Evolutionary conservation across 2,329 filamentous ascomycete species (phyloP).

Genomic region (Xylogone sp.): DNA sequence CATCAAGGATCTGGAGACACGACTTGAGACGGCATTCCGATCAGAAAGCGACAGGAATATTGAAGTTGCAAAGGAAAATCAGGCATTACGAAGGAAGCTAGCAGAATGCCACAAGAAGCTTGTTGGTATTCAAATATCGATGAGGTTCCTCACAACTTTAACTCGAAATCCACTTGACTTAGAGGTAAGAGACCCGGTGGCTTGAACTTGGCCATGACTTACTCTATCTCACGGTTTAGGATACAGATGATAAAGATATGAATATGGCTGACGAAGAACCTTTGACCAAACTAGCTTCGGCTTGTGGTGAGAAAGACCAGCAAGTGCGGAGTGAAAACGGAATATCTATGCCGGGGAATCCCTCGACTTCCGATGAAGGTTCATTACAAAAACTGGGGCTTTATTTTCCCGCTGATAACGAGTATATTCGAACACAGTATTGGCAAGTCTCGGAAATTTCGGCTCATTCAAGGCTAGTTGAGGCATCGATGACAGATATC

Average conservation of each 20-base stretch:
- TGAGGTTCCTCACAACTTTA: neutral
- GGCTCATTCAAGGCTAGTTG: too few species aligned
- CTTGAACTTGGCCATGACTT: too few species aligned
- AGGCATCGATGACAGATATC: too few species aligned
- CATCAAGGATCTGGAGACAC: neutral
- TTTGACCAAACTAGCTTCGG: neutral
- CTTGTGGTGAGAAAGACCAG: neutral
- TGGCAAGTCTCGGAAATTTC: too few species aligned
- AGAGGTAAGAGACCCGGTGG: too few species aligned
- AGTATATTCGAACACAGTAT: too few species aligned
- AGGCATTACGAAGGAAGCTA: neutral
- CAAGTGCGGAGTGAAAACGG: neutral
- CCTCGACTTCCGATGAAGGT: neutral
- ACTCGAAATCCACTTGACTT: neutral
- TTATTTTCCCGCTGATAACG: too few species aligned
- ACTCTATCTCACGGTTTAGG: too few species aligned
- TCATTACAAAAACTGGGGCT: too few species aligned
- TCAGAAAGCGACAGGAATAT: neutral
- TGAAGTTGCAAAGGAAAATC: neutral
- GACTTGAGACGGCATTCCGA: neutral
- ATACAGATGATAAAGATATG: too few species aligned
- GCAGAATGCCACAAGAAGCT: neutral
- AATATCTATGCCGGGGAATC: neutral
- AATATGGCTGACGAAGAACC: too few species aligned
- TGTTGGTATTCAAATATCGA: neutral